A percentile compares a stretch with the other conserved stretches of the same genome.
These are phyloP conservation scores for Hypoxylon intermedium DNA, from an alignment of 495 filamentous ascomycete genomes.

Conservation along the genomic window DNA sequence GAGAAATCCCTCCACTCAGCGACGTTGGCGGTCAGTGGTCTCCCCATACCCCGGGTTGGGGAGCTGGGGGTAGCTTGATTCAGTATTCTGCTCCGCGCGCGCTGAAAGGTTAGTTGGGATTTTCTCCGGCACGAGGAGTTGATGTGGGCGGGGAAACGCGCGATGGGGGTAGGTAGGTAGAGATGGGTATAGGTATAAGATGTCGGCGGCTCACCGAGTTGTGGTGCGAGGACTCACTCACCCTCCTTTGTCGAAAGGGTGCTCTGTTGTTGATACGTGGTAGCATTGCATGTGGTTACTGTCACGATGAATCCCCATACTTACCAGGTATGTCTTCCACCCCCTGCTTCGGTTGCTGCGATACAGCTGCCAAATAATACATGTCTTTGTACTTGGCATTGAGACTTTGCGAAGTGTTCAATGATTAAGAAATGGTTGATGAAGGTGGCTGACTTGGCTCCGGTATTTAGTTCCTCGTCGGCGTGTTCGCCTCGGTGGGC, in stretches of 20 bases:
- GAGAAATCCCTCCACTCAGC: slow-evolving; percentile 30
- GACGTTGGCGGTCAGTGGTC: too few relatives aligned
- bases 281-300: not conserved
- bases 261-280: not conserved
- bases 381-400: not conserved
- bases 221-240: not conserved
- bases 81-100: slow-evolving; percentile 22
- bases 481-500: slow-evolving; percentile 68
- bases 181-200: slow-evolving; percentile 3
- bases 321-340: slow-evolving; percentile 38
- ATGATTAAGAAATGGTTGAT: not conserved
- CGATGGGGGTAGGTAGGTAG: not conserved
- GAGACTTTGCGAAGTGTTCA: not conserved
- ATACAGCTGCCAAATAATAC: not conserved
- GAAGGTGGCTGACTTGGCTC: not conserved
- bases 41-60: slow-evolving; percentile 8
- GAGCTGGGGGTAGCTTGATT: not conserved
- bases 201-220: slow-evolving; percentile 8
- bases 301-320: slow-evolving; percentile 42
- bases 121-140: not conserved
- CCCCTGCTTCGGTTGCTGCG: not conserved
- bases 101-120: too few relatives aligned
- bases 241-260: not conserved
- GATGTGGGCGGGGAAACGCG: not conserved
- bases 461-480: slow-evolving; percentile 60